Evolutionary conservation across 495 filamentous ascomycete genomes (phyloP), one percentile per base, ranked within the genome.

Genomic region (Astrothelium subdiscretum): DNA sequence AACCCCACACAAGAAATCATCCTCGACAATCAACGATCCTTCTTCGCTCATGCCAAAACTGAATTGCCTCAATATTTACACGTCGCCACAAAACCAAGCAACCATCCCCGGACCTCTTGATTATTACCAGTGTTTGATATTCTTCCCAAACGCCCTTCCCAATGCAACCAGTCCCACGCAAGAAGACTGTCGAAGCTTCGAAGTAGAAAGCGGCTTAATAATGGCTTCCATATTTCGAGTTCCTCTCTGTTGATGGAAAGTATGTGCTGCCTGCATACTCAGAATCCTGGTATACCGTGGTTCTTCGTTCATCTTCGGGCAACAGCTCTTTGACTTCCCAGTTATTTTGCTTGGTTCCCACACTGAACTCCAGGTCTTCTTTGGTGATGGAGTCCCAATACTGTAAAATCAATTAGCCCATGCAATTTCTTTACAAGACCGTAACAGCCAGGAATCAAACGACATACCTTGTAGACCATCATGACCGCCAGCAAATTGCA

Each of bases 381-480:
- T 88, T 91, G 57, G 94, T 99, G 76, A 99, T 97, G 29, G 92
- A 97, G 73, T 99, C 94, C 94, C 94, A 99, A 79, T 95, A 97
- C 91, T 92, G 67, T 59, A 62, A 31, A 43, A 44, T 20, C n/a
- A 27, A 31, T 54, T 29, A 54, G 48, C 48, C 3, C 8, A 29
- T 11, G 24, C 42, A 12, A 4, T 32, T n/a, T 24, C n/a, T 22
- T 2, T 12, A 31, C 15, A 42, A 59, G 3, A 54, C 8, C 48
- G 48, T 12, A 15, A 42, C 12, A 24, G 31, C 27, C 31, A 15
- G 31, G 3, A 22, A 15, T 6, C 11, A 59, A 57, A 52, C 43
- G 40, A 72, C 78, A 60, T 79, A 91, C 90, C 86, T 99, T 99
- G 81, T 99, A 99, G 12, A 97, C 87, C 94, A 99, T 99, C 94